A percentile compares a stretch with the other conserved stretches of the same genome.
phyloP scores from a whole-genome alignment of 129 eudicot genomes.

The Arctium lappa region DNA sequence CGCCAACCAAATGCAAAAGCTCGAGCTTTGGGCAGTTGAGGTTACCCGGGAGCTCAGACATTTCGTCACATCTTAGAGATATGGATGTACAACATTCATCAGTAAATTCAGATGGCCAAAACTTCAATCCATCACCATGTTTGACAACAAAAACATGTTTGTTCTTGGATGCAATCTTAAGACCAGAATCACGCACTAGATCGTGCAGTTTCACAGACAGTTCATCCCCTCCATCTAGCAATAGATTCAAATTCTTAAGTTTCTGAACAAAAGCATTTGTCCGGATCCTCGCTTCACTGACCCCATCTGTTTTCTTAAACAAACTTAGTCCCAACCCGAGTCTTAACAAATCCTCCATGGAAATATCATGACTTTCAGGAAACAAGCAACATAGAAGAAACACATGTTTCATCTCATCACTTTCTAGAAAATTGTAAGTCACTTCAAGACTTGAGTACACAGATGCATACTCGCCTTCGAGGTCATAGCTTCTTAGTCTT shows the following conservation, averaged over 20 bases:
- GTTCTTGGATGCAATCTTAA: conserved; percentile 28
- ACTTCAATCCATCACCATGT: conserved; percentile 13
- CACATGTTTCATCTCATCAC: conserved; percentile 22
- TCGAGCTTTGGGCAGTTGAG: conserved; percentile 28
- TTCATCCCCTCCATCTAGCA: conserved; percentile 15
- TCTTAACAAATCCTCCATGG: conserved; percentile 31
- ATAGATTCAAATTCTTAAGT: conserved; percentile 27
- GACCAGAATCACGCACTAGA: conserved; percentile 37
- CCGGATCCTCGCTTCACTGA: conserved; percentile 37
- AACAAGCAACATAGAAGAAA: conserved; percentile 42
- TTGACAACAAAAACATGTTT: conserved; percentile 22
- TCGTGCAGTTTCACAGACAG: conserved; percentile 38
- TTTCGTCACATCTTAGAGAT: conserved; percentile 25
- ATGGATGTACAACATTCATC: conserved; percentile 19
- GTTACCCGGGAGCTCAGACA: conserved; percentile 9
- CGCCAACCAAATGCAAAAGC: conserved; percentile 29
- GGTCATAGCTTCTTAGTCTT: conserved; percentile 15
- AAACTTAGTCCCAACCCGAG: conserved; percentile 30
- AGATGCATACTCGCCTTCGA: conserved; percentile 27
- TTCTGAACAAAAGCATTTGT: neutral
- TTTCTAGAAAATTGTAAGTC: conserved; percentile 35
- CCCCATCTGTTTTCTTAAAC: conserved; percentile 9
- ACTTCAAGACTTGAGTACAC: conserved; percentile 31
- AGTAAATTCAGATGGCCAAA: conserved; percentile 24
- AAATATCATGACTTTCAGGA: conserved; percentile 42